A percentile compares a stretch with the other conserved stretches of the same genome.
Evolutionary conservation across 2,329 filamentous ascomycete species (phyloP).

Genomic region (Diplodia seriata): DNA sequence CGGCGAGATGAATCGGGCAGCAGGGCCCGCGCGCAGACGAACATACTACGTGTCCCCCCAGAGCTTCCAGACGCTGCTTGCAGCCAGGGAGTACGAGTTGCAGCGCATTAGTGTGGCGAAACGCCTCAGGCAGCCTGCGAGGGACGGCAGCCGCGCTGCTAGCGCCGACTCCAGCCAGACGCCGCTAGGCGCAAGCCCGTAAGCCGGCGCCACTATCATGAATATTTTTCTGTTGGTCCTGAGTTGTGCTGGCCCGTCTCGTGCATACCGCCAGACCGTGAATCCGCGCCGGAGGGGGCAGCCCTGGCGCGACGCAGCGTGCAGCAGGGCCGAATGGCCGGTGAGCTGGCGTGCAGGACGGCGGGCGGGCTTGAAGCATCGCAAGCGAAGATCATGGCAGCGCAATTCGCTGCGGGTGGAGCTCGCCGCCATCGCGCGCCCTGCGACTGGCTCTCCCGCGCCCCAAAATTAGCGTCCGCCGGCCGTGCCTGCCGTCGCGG

Average conservation of each 20-base stretch:
- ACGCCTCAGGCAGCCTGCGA: conserved; percentile 27
- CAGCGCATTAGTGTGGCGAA: conserved; percentile 28
- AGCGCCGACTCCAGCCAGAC: conserved; percentile 13
- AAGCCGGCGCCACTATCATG: conserved; percentile 29
- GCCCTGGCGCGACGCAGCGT: background rate
- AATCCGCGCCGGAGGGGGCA: conserved; percentile 1
- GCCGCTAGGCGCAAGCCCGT: conserved; percentile 20
- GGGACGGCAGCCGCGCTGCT: conserved; percentile 22
- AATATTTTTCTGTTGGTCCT: conserved; percentile 21
- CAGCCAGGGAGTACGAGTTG: conserved; percentile 19
- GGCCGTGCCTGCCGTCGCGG: conserved; percentile 24
- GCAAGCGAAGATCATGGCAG: conserved; percentile 29
- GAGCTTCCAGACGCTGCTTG: conserved; percentile 24
- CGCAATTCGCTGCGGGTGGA: conserved; percentile 28
- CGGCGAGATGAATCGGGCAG: conserved; percentile 16
- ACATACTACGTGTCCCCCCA: conserved; percentile 24
- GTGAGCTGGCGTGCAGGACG: conserved; percentile 26
- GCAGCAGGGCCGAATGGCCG: conserved; percentile 29
- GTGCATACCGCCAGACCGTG: background rate
- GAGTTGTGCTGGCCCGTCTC: conserved; percentile 1
- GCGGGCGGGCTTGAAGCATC: conserved; percentile 27
- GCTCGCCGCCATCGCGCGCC: conserved; percentile 14
- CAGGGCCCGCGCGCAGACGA: conserved; percentile 1
- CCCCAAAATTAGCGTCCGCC: conserved; percentile 30
- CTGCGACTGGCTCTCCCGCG: conserved; percentile 30